Evolutionary conservation across 2,329 filamentous ascomycete genomes (phyloP).

Genomic region (Neonectria magnoliae): DNA sequence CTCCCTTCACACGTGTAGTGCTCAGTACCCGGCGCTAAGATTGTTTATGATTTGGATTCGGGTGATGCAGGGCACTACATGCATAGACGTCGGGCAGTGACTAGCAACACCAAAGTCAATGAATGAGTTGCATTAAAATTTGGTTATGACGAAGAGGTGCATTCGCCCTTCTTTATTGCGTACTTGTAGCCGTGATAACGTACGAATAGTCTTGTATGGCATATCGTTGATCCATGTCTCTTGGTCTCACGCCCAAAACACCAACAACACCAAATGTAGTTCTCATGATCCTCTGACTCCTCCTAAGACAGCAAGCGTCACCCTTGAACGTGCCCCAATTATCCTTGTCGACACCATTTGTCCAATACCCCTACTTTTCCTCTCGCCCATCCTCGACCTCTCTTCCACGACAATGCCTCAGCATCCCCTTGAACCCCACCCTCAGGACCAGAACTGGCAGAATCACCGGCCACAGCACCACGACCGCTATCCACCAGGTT

Average conservation of each 20-base stretch:
- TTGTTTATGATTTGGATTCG: neutral
- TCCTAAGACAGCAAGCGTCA: neutral
- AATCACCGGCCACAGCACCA: conserved; percentile 65
- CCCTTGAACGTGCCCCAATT: neutral
- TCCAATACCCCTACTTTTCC: neutral
- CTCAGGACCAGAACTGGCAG: conserved; percentile 75
- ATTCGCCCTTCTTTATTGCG: neutral
- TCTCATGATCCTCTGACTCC: neutral
- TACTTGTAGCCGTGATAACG: neutral
- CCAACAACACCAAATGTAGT: neutral
- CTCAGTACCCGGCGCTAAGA: neutral
- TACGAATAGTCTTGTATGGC: neutral
- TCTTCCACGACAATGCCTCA: conserved; percentile 54
- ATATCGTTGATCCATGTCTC: neutral
- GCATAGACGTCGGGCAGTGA: neutral
- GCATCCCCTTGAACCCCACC: conserved; percentile 62
- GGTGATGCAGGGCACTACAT: no score
- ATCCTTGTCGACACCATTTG: neutral
- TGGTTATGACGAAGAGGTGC: neutral
- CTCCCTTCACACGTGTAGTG: neutral
- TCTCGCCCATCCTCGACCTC: conserved; percentile 57
- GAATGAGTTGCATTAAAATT: neutral
- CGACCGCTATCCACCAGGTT: conserved; percentile 43
- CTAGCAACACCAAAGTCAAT: neutral
- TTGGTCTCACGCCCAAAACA: neutral